Conservation (phyloP, 495 filamentous ascomycete species). For the Patellaria atrata region DNA sequence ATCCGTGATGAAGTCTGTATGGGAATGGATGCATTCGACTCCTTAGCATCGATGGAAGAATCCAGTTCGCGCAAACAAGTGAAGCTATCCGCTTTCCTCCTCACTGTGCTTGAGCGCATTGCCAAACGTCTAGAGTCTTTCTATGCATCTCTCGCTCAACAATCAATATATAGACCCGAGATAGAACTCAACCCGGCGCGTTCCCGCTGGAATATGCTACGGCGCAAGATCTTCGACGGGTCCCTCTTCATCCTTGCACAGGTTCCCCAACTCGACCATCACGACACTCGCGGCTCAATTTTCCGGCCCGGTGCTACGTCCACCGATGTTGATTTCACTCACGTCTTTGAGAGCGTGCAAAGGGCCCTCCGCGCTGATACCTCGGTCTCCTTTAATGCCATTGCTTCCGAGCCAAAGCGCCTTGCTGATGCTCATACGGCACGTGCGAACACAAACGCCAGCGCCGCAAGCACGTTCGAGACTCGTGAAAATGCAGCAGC, state of each 20-base stretch:
- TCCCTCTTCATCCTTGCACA: conserved; percentile 34
- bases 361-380: conserved; percentile 6
- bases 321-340: conserved; percentile 27
- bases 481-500: conserved; percentile 30
- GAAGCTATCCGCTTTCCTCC: conserved; percentile 32
- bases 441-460: conserved; percentile 16
- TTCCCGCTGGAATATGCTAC: conserved; percentile 33
- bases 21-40: conserved; percentile 38
- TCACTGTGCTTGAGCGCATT: conserved; percentile 36
- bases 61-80: conserved; percentile 16
- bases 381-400: not conserved
- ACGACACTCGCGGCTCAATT: conserved; percentile 4
- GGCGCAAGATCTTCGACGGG: conserved; percentile 31
- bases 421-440: conserved; percentile 18
- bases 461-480: conserved; percentile 19
- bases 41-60: conserved; percentile 23
- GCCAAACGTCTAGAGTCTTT: conserved; percentile 33
- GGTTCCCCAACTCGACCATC: conserved; percentile 24
- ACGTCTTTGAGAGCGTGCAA: conserved; percentile 28
- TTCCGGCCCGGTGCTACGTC: too few relatives aligned
- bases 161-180: conserved; percentile 32
- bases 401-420: too few relatives aligned
- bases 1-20: conserved; percentile 35
- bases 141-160: conserved; percentile 32
- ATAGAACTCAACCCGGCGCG: conserved; percentile 36